A percentile compares a stretch with the other conserved stretches of the same genome.
Conservation (phyloP, 2,329 filamentous ascomycete genomes). For the Colletotrichum salicis region DNA sequence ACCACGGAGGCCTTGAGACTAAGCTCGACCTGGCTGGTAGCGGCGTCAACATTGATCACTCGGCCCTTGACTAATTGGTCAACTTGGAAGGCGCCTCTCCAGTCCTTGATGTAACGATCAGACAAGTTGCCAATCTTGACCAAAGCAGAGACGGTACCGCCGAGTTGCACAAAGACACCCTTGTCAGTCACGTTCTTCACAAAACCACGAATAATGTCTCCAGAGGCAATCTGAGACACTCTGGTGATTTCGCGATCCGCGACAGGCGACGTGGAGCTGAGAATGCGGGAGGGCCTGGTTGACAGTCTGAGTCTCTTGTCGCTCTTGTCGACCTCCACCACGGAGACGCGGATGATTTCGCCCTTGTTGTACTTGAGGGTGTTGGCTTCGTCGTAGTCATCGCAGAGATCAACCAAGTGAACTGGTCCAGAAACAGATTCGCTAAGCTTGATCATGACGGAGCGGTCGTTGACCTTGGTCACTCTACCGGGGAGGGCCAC, state of each 20-base stretch:
- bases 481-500: conserved; percentile 86
- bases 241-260: conserved; percentile 83
- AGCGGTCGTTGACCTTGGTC: conserved; percentile 85
- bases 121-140: conserved; percentile 90
- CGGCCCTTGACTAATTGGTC: conserved; percentile 93
- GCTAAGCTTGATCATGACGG: conserved; percentile 86
- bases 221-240: conserved; percentile 76
- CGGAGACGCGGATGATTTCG: conserved; percentile 86
- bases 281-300: conserved; percentile 84
- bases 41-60: conserved; percentile 76
- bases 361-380: conserved; percentile 82
- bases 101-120: conserved; percentile 92
- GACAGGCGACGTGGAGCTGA: conserved; percentile 85
- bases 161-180: conserved; percentile 86
- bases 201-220: conserved; percentile 89
- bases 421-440: conserved; percentile 83
- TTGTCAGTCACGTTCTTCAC: conserved; percentile 90
- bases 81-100: conserved; percentile 88
- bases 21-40: conserved; percentile 80
- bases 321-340: conserved; percentile 80
- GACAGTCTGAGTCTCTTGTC: conserved; percentile 90
- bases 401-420: conserved; percentile 82
- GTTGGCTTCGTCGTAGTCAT: conserved; percentile 86
- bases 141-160: conserved; percentile 82
- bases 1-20: conserved; percentile 87